These are phyloP conservation scores for Claviceps paspali DNA, from an alignment of 2,329 filamentous ascomycete species.

Conservation along the genomic window DNA sequence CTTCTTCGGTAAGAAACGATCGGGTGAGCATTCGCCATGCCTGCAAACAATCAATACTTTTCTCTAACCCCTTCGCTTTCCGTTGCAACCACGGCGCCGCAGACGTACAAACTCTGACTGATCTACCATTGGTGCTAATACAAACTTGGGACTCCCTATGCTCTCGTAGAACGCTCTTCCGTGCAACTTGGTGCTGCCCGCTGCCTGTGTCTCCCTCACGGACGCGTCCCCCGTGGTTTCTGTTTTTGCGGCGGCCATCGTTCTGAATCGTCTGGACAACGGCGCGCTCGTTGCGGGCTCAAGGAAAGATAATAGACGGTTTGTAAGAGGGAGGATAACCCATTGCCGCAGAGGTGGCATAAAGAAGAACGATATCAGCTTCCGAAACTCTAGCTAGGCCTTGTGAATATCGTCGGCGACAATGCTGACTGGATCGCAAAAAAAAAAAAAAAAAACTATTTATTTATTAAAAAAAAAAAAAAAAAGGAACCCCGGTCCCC, in stretches of 20 bases:
- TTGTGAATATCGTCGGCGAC: too few relatives aligned
- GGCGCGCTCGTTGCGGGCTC: not conserved
- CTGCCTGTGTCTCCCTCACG: slow-evolving; percentile 8
- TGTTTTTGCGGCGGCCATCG: slow-evolving; percentile 16
- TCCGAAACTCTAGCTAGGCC: too few relatives aligned
- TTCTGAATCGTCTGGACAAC: slow-evolving; percentile 13
- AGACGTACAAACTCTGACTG: slow-evolving; percentile 83
- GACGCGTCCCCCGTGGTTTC: slow-evolving; percentile 8
- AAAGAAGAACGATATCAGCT: not conserved
- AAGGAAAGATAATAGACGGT: not conserved
- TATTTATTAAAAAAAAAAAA: too few relatives aligned
- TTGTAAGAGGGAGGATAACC: not conserved
- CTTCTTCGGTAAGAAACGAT: slow-evolving; percentile 62
- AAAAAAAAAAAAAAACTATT: not conserved
- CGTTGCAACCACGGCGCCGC: not conserved
- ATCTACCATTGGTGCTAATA: slow-evolving; percentile 96
- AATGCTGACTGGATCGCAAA: not conserved
- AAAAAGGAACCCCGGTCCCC: too few relatives aligned
- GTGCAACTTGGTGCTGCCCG: slow-evolving; percentile 48
- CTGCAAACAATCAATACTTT: slow-evolving; percentile 28
- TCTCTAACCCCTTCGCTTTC: not conserved
- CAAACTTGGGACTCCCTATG: slow-evolving; percentile 77
- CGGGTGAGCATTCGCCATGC: slow-evolving; percentile 95
- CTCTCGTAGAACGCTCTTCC: slow-evolving; percentile 90
- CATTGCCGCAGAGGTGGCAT: slow-evolving; percentile 1